Evolutionary conservation across 2,329 filamentous ascomycete genomes (phyloP).

Genomic region (Davidsoniella neocaledoniae): DNA sequence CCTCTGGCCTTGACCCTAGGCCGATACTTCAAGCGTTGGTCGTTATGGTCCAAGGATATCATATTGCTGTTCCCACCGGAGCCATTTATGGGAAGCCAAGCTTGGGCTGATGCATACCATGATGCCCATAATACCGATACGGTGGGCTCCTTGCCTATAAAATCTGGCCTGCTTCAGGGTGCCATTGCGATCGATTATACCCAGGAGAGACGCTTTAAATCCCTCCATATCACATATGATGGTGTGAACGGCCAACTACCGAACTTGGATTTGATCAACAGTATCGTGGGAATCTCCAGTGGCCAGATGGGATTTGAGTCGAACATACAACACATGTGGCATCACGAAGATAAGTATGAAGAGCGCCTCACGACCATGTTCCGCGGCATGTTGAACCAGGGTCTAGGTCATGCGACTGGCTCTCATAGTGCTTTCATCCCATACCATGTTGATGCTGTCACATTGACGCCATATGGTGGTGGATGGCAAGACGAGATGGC

Average conservation of each 20-base stretch:
- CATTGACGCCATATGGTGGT: conserved; percentile 75
- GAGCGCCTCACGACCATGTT: conserved; percentile 79
- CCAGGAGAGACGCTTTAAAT: conserved; percentile 67
- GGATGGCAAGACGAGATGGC: conserved; percentile 98
- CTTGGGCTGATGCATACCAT: conserved; percentile 97
- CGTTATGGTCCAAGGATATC: conserved; percentile 96
- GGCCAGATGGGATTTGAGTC: conserved; percentile 85
- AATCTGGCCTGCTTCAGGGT: conserved; percentile 84
- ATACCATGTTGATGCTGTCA: conserved; percentile 93
- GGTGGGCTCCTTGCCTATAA: conserved; percentile 65
- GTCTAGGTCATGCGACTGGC: conserved; percentile 72
- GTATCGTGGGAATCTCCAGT: conserved; percentile 68
- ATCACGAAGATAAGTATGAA: conserved; percentile 61
- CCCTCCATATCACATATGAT: conserved; percentile 83
- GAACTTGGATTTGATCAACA: conserved; percentile 92
- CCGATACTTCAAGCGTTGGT: conserved; percentile 96
- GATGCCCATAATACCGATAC: conserved; percentile 59
- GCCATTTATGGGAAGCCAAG: conserved; percentile 77
- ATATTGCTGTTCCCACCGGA: conserved; percentile 81
- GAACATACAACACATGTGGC: conserved; percentile 74
- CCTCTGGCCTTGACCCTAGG: conserved; percentile 73
- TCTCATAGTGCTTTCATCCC: conserved; percentile 93
- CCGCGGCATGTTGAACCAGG: conserved; percentile 82
- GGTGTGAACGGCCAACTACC: conserved; percentile 90
- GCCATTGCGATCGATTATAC: conserved; percentile 90